Conservation (phyloP, 257 asterid species). For the Solanum paucissectum region DNA sequence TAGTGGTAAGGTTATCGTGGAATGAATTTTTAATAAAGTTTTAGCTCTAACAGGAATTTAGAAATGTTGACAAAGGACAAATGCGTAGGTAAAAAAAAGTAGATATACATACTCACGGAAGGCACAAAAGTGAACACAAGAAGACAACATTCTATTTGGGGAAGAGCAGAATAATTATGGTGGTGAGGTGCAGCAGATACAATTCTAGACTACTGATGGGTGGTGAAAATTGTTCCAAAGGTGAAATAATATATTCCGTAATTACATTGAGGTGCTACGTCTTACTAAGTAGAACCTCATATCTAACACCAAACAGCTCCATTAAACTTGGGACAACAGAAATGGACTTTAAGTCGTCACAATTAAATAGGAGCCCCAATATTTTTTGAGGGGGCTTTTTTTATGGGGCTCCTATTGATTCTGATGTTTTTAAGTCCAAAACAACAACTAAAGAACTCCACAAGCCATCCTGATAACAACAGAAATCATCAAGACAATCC, state of each 20-base stretch:
- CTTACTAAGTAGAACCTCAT: neutral
- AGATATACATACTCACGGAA: neutral
- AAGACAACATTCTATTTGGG: neutral
- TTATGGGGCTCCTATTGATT: neutral
- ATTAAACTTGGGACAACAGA: neutral
- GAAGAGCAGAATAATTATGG: neutral
- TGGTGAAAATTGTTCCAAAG: neutral
- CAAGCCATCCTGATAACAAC: neutral
- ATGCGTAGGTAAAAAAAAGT: neutral
- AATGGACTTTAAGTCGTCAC: neutral
- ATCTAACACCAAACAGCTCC: neutral
- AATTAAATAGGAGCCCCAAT: neutral
- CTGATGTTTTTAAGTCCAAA: neutral
- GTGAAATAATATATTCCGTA: neutral
- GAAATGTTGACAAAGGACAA: neutral
- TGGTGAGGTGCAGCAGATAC: neutral
- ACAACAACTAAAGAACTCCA: neutral
- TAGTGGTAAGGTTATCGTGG: neutral
- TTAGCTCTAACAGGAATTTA: neutral
- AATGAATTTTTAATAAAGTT: neutral
- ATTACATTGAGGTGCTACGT: neutral
- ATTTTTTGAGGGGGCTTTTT: neutral
- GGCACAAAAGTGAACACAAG: neutral
- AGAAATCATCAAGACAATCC: neutral
- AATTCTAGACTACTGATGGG: neutral